phyloP scores from a whole-genome alignment of 208 protist species.

The Plasmodiophora brassicae region DNA sequence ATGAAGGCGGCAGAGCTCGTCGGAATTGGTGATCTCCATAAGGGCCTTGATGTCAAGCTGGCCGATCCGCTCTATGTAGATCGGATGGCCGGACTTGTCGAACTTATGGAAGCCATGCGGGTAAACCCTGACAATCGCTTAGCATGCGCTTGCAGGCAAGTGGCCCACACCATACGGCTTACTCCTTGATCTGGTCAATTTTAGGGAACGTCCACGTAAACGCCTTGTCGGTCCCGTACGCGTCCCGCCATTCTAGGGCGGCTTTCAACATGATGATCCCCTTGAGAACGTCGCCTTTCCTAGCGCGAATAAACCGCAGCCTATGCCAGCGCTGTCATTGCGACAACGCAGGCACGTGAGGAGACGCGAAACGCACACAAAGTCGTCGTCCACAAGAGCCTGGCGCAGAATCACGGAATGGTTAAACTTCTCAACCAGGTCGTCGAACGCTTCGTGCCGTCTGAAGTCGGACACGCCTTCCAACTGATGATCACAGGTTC shows the following conservation, averaged over 20 bases:
- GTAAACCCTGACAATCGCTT: not conserved
- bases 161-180: not conserved
- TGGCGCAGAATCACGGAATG: not conserved
- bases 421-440: not conserved
- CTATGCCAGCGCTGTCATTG: not conserved
- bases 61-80: not conserved
- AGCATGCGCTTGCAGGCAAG: not conserved
- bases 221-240: not conserved
- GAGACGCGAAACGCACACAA: not conserved
- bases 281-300: not conserved
- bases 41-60: not conserved
- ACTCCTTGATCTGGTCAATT: not conserved
- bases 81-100: not conserved
- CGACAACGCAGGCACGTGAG: not conserved
- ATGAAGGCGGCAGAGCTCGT: not conserved
- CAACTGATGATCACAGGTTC: too few relatives aligned
- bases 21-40: not conserved
- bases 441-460: not conserved
- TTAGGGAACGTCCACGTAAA: not conserved
- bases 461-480: not conserved
- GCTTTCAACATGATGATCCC: not conserved
- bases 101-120: constrained; percentile 19
- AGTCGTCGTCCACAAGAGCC: not conserved
- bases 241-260: not conserved
- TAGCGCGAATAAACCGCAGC: not conserved